A percentile compares a stretch with the other conserved stretches of the same genome.
These are phyloP conservation scores for Diaporthe velutina DNA, from an alignment of 2,329 filamentous ascomycete genomes.

Conservation along the genomic window DNA sequence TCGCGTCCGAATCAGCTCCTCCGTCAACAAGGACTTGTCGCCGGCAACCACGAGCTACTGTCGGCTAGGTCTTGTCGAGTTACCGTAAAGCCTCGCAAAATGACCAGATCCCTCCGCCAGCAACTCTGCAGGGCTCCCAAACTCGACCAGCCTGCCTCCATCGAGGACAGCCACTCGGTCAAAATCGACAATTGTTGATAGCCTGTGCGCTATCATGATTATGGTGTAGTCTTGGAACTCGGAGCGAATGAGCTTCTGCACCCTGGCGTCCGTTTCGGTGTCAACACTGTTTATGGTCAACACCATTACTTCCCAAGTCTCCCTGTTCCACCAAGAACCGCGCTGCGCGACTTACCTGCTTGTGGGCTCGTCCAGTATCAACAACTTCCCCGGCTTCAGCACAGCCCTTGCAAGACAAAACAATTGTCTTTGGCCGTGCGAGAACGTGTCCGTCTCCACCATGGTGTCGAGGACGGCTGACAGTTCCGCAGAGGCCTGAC, in stretches of 20 bases:
- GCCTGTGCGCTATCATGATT: slow-evolving; percentile 48
- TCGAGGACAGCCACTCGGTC: slow-evolving; percentile 64
- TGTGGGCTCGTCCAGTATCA: slow-evolving; percentile 58
- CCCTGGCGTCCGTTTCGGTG: slow-evolving; percentile 12
- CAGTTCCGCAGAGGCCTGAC: slow-evolving; percentile 34
- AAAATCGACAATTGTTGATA: slow-evolving; percentile 60
- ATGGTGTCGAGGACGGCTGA: slow-evolving; percentile 46
- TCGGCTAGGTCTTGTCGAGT: neutral
- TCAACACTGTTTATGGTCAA: slow-evolving; percentile 11
- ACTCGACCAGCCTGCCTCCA: slow-evolving; percentile 58
- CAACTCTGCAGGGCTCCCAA: slow-evolving; percentile 45
- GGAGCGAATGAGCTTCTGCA: slow-evolving; percentile 44
- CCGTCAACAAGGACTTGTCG: neutral
- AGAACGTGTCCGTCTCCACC: slow-evolving; percentile 50
- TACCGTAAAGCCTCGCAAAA: slow-evolving; percentile 11
- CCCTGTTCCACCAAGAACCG: neutral
- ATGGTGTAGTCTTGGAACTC: slow-evolving; percentile 61
- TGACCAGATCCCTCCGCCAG: slow-evolving; percentile 27
- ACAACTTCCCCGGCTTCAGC: slow-evolving; percentile 51
- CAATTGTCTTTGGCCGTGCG: slow-evolving; percentile 63
- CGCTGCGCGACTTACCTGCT: slow-evolving; percentile 47
- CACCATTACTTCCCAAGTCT: neutral
- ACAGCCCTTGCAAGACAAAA: slow-evolving; percentile 62
- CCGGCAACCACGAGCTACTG: neutral
- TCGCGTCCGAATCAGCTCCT: neutral